Evolutionary conservation across 495 filamentous ascomycete species (phyloP).

Genomic region (Penicilliopsis zonata): DNA sequence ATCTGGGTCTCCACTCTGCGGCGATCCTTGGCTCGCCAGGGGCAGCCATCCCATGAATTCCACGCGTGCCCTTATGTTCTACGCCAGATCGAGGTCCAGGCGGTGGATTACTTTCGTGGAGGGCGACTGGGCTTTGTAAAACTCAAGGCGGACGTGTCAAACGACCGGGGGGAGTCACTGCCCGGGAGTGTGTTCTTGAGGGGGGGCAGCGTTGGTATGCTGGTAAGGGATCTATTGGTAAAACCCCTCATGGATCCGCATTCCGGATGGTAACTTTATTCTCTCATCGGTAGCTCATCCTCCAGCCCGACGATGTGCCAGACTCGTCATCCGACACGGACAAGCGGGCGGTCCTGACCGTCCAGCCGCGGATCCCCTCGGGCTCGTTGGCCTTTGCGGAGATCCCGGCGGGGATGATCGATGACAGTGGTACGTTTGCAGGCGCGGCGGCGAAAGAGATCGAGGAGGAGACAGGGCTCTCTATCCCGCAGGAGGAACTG

Average conservation of each 20-base stretch:
- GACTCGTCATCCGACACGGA: conserved; percentile 24
- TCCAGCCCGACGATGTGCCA: conserved; percentile 56
- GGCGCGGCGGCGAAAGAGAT: conserved; percentile 77
- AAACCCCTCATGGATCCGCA: neutral
- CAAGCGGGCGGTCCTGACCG: conserved; percentile 63
- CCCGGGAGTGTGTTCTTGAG: conserved; percentile 72
- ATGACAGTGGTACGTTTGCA: conserved; percentile 60
- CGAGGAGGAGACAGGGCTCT: conserved; percentile 63
- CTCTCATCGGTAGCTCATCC: conserved; percentile 35
- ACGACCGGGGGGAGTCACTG: conserved; percentile 48
- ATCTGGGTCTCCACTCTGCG: conserved; percentile 61
- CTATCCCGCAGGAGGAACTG: conserved; percentile 42
- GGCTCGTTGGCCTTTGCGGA: conserved; percentile 67
- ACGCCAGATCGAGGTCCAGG: conserved; percentile 56
- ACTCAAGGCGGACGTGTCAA: conserved; percentile 52
- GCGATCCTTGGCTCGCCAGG: conserved; percentile 51
- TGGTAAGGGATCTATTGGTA: conserved; percentile 32
- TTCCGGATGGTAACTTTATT: neutral
- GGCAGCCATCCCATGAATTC: conserved; percentile 53
- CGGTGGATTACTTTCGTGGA: conserved; percentile 59
- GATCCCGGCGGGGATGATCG: conserved; percentile 84
- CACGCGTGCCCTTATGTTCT: conserved; percentile 58
- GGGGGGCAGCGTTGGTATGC: conserved; percentile 71
- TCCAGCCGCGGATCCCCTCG: conserved; percentile 74
- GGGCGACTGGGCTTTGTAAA: conserved; percentile 68